Conservation (phyloP, 495 filamentous ascomycete genomes). For the Extremus antarcticus region DNA sequence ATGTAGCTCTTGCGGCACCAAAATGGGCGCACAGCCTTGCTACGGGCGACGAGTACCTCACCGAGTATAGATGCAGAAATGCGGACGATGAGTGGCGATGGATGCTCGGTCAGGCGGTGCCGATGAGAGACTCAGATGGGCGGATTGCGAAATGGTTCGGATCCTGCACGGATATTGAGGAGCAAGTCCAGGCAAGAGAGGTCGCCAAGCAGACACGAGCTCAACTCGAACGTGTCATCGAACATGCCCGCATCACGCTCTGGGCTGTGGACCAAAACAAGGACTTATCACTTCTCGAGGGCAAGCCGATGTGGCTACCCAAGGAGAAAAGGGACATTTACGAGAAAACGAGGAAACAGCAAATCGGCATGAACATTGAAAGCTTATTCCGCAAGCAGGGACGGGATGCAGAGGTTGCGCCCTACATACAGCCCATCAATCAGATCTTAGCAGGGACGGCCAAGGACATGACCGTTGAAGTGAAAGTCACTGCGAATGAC, state of each 20-base stretch:
- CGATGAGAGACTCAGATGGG: constrained; percentile 49
- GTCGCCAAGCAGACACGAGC: constrained; percentile 47
- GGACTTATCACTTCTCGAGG: constrained; percentile 53
- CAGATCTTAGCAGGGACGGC: constrained; percentile 44
- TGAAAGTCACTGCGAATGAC: constrained; percentile 36
- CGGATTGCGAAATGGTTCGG: constrained; percentile 65
- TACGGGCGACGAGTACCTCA: constrained; percentile 53
- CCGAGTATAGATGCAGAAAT: constrained; percentile 55
- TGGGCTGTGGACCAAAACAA: constrained; percentile 51
- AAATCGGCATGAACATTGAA: constrained; percentile 47
- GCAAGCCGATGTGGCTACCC: constrained; percentile 33
- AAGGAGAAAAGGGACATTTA: not conserved
- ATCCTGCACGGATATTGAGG: constrained; percentile 57
- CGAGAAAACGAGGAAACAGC: constrained; percentile 2
- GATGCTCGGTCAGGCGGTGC: constrained; percentile 58
- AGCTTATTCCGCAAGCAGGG: constrained; percentile 40
- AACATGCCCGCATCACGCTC: constrained; percentile 54
- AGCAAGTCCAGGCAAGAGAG: constrained; percentile 49
- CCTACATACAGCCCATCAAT: constrained; percentile 43
- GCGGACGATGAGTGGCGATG: constrained; percentile 56
- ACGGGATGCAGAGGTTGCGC: constrained; percentile 31
- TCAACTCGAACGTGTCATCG: constrained; percentile 56
- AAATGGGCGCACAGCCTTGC: constrained; percentile 47
- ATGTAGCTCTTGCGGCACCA: constrained; percentile 39
- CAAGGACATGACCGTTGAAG: constrained; percentile 41